Percentiles rank a stretch among this genome's conserved stretches.
Conservation (phyloP, 2,329 filamentous ascomycete species). For the Beauveria brongniartii region DNA sequence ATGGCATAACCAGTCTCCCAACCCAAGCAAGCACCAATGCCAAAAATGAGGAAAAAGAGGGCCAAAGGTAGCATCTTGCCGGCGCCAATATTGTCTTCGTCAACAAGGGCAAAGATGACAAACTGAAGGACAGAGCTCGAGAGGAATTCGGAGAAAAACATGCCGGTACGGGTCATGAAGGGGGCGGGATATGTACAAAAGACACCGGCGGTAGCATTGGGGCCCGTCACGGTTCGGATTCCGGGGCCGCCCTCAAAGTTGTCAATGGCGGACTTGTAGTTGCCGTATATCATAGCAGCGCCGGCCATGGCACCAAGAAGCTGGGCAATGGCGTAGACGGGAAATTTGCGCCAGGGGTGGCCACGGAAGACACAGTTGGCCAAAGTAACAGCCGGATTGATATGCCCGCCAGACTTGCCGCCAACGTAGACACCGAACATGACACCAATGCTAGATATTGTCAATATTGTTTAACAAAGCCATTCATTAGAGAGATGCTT, state of each 20-base stretch:
- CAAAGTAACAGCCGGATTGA: constrained; percentile 65
- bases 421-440: constrained; percentile 63
- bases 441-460: constrained; percentile 46
- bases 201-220: constrained; percentile 57
- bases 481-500: constrained; percentile 17
- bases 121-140: constrained; percentile 62
- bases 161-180: constrained; percentile 57
- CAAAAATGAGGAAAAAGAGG: constrained; percentile 66
- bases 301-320: constrained; percentile 59
- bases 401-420: constrained; percentile 57
- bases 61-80: constrained; percentile 49
- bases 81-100: constrained; percentile 47
- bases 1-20: constrained; percentile 74
- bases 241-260: constrained; percentile 51
- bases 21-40: constrained; percentile 64
- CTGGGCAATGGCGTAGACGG: constrained; percentile 59
- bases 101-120: constrained; percentile 61
- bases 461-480: constrained; percentile 1
- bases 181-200: constrained; percentile 65
- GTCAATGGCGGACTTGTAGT: constrained; percentile 58
- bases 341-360: constrained; percentile 62
- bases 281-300: constrained; percentile 51
- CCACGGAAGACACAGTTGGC: constrained; percentile 60
- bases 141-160: constrained; percentile 67
- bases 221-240: constrained; percentile 51